Conservation (phyloP, 139 green algal genomes). For the Penium margaritaceum region DNA sequence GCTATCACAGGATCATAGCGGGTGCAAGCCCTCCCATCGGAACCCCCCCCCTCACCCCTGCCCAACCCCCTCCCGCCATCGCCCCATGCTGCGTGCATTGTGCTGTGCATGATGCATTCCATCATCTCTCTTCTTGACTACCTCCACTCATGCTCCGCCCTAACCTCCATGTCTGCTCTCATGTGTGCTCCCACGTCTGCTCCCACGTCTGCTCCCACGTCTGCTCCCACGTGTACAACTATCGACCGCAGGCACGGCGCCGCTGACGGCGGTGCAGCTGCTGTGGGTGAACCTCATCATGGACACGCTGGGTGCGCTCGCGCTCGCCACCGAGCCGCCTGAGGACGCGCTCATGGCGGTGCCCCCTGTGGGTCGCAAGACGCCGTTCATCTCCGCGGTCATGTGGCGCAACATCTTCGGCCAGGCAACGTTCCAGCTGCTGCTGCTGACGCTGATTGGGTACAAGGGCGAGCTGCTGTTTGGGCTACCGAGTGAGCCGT, state of each 20-base stretch:
- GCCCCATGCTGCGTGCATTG: too few species aligned
- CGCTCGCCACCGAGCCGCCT: slow-evolving; percentile 81
- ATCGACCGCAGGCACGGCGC: slow-evolving; percentile 30
- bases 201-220: too few species aligned
- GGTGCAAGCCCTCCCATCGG: too few species aligned
- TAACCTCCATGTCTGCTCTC: too few species aligned
- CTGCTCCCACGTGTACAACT: too few species aligned
- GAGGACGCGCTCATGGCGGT: slow-evolving; percentile 69
- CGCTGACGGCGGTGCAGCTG: slow-evolving; percentile 56
- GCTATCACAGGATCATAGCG: too few species aligned
- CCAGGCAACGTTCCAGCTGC: slow-evolving; percentile 67
- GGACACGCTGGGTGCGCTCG: slow-evolving; percentile 79
- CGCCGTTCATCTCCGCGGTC: slow-evolving; percentile 71
- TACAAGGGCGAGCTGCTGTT: neutral
- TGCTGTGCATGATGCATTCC: too few species aligned
- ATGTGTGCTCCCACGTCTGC: too few species aligned
- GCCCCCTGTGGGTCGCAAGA: slow-evolving; percentile 60
- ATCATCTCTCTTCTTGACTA: too few species aligned
- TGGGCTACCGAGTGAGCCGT: neutral
- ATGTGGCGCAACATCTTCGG: slow-evolving; percentile 90
- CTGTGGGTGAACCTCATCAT: slow-evolving; percentile 99
- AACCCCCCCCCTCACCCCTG: too few species aligned
- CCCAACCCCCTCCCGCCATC: too few species aligned
- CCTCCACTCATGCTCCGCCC: too few species aligned
- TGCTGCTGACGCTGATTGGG: slow-evolving; percentile 65